phyloP scores from a whole-genome alignment of 1,284 basidiomycete species.

The Ceratobasidium sp. region DNA sequence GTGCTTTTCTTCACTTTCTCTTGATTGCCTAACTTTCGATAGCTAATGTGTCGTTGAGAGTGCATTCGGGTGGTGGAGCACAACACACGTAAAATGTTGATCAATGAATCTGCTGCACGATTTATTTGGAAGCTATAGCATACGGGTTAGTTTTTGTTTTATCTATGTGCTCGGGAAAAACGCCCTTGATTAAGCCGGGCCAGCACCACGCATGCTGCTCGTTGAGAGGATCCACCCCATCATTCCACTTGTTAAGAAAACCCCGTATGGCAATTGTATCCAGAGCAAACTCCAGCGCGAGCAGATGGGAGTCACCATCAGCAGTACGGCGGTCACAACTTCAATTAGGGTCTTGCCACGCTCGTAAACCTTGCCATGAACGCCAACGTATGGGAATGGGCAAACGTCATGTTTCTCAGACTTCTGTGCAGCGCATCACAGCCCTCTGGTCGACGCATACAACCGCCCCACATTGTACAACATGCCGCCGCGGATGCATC shows the following conservation, averaged over 20 bases:
- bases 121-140: constrained; percentile 95
- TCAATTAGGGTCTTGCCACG: constrained; percentile 56
- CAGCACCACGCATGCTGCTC: constrained; percentile 80
- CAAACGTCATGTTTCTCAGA: constrained; percentile 23
- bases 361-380: constrained; percentile 65
- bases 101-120: constrained; percentile 93
- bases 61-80: constrained; percentile 98
- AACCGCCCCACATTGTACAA: constrained; percentile 60
- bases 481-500: constrained; percentile 61
- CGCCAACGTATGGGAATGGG: constrained; percentile 62
- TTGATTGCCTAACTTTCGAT: constrained; percentile 3
- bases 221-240: constrained; percentile 98
- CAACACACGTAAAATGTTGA: constrained; percentile 91
- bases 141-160: constrained; percentile 66
- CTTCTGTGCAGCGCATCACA: constrained; percentile 24
- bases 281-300: constrained; percentile 96
- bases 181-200: constrained; percentile 94
- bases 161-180: constrained; percentile 35
- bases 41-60: constrained; percentile 59
- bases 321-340: constrained; percentile 60
- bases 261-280: constrained; percentile 96
- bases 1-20: constrained; percentile 55
- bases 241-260: constrained; percentile 94
- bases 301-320: constrained; percentile 67
- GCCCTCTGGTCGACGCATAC: constrained; percentile 70